Conservation (phyloP, 257 asterid genomes). For the Solanum raphanifolium region DNA sequence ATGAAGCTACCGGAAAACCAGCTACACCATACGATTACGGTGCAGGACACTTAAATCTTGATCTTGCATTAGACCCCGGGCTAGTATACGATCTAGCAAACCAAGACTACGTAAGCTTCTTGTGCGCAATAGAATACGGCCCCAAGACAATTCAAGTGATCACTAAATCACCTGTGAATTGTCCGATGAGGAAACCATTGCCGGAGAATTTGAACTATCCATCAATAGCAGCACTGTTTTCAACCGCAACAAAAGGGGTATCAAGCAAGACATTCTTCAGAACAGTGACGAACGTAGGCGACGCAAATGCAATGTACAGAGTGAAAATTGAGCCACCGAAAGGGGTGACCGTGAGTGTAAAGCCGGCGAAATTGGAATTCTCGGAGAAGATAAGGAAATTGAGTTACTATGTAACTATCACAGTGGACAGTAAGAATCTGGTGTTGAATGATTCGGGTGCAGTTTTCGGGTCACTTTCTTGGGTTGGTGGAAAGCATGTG, state of each 20-base stretch:
- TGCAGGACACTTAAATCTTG: constrained; percentile 82
- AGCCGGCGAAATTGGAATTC: constrained; percentile 62
- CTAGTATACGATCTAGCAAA: constrained; percentile 64
- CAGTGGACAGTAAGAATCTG: constrained; percentile 41
- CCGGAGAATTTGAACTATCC: constrained; percentile 87
- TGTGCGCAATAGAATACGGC: constrained; percentile 77
- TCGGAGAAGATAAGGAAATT: constrained; percentile 40
- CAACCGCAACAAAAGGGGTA: constrained; percentile 32
- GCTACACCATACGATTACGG: constrained; percentile 83
- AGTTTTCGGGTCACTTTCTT: constrained; percentile 67
- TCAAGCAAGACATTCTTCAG: constrained; percentile 64
- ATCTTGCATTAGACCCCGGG: constrained; percentile 87
- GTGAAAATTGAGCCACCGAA: constrained; percentile 60
- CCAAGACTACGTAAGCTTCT: constrained; percentile 58
- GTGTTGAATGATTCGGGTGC: constrained; percentile 74
- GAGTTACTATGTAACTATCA: constrained; percentile 59
- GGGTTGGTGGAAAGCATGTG: constrained; percentile 81
- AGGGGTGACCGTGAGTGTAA: constrained; percentile 63
- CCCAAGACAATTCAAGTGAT: constrained; percentile 87
- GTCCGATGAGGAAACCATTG: constrained; percentile 66
- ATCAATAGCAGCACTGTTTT: constrained; percentile 64
- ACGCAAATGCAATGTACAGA: constrained; percentile 33
- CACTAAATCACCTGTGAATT: constrained; percentile 54
- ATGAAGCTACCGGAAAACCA: constrained; percentile 61
- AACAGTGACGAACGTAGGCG: constrained; percentile 79